Evolutionary conservation across 2,329 filamentous ascomycete genomes (phyloP), one percentile per base, ranked within the genome.

Genomic region (Aspergillus unguis): DNA sequence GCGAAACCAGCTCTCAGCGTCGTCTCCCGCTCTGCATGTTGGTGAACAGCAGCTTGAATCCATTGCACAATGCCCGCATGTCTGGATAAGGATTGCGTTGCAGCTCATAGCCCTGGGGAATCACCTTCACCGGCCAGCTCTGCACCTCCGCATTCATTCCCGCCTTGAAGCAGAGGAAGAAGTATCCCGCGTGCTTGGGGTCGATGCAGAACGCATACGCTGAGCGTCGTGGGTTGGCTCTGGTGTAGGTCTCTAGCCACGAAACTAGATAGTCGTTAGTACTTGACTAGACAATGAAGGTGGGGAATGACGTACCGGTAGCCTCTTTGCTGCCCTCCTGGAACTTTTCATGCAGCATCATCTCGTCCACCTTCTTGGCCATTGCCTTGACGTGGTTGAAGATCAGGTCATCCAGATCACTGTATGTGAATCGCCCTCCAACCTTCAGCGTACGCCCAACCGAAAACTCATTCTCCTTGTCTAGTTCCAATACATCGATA

Each of bases 191-290:
- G 68, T 92, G 87, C 72, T 92, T 92, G 32, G 87, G 81, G 69
- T 97, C 91, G 68, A 96, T 86, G 79, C 92, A 97, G 79, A 99
- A 97, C 42, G 90, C 88, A 71, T 99, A 99, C 61, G 90, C 88
- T 56, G 89, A 95, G 57, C 92, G 89, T 68, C 87, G 92, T 8
- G 94, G 92, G 71, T 99, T 97, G 70, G 94, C 94, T 69, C 94
- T 88, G 65, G 92, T 94, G 75, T 97, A 99, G 8, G 91, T 96
- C 31, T 87, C 89, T 61, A 99, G 81, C 92, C 94, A 99, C 81
- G 88, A 86, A 73, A 96, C 92, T 96, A 43, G 23, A 27, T 11
- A 26, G 38, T 8, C 3, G 28, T 44, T 42, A 43, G 44, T 36
- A 50, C 41, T 32, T n/a, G 31, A 41, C 11, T 35, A 28, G 11